A percentile compares a stretch with the other conserved stretches of the same genome.
These are phyloP conservation scores for Phellopilus nigrolimitatus DNA, from an alignment of 1,284 basidiomycete genomes.

Conservation along the genomic window DNA sequence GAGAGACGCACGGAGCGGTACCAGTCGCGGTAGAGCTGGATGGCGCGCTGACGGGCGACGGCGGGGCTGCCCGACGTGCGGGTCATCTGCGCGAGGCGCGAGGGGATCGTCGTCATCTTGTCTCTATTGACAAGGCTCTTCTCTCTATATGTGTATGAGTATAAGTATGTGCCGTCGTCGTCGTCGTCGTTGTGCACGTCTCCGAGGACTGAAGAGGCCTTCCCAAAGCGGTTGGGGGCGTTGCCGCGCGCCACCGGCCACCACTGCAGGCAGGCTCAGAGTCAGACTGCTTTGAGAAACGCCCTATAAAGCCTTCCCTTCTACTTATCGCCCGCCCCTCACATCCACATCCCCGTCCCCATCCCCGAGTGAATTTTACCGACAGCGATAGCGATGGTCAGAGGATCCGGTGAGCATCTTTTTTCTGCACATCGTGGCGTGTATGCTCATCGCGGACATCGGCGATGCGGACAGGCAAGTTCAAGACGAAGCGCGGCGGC, in stretches of 20 bases:
- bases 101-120: slow-evolving; percentile 86
- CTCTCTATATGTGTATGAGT: neutral
- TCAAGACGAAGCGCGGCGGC: slow-evolving; percentile 83
- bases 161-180: neutral
- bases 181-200: neutral
- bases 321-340: neutral
- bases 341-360: slow-evolving; percentile 9
- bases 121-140: slow-evolving; percentile 22
- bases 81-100: slow-evolving; percentile 77
- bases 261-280: neutral
- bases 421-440: neutral
- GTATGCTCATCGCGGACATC: neutral
- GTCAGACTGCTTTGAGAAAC: neutral
- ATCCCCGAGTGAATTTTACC: slow-evolving; percentile 2
- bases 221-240: neutral
- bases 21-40: slow-evolving; percentile 89
- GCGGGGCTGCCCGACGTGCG: slow-evolving; percentile 52
- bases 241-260: neutral
- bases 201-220: no score
- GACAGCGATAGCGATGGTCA: slow-evolving; percentile 43
- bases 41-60: slow-evolving; percentile 69
- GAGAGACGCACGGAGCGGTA: slow-evolving; percentile 73
- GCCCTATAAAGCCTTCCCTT: neutral
- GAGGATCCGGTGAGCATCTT: slow-evolving; percentile 44
- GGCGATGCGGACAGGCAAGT: slow-evolving; percentile 51